Conservation (phyloP, 768 basidiomycete species). For the Mycena venus region DNA sequence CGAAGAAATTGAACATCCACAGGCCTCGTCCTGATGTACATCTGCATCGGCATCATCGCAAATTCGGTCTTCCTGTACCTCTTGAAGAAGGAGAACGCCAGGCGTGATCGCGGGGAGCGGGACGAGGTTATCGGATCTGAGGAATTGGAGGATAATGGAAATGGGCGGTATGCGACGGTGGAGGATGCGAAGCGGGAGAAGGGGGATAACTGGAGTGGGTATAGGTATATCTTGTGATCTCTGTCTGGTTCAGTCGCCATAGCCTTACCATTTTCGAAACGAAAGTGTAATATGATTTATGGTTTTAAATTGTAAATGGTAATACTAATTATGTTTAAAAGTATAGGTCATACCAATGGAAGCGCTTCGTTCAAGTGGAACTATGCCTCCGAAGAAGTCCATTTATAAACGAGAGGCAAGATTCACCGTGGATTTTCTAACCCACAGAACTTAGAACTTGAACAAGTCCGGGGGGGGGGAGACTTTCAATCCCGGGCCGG, state of each 20-base stretch:
- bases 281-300: too few relatives aligned
- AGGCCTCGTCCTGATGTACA: conserved; percentile 77
- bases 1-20: background rate
- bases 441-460: too few relatives aligned
- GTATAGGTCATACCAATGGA: too few relatives aligned
- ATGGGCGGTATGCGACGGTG: conserved; percentile 67
- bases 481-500: too few relatives aligned
- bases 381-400: too few relatives aligned
- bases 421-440: too few relatives aligned
- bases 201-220: conserved; percentile 85
- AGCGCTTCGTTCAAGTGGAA: too few relatives aligned
- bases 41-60: conserved; percentile 72
- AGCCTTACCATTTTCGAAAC: too few relatives aligned
- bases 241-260: background rate
- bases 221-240: conserved; percentile 69
- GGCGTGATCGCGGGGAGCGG: conserved; percentile 74
- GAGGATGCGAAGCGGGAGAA: conserved; percentile 71
- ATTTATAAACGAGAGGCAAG: too few relatives aligned
- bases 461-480: too few relatives aligned
- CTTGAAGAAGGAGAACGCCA: conserved; percentile 70
- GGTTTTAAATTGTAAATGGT: too few relatives aligned
- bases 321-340: too few relatives aligned
- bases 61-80: conserved; percentile 61
- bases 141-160: conserved; percentile 60
- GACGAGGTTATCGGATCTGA: conserved; percentile 76